Percentiles rank a stretch among this genome's conserved stretches.
Conservation (phyloP, 2,329 filamentous ascomycete genomes). For the Drechslerella dactyloides region DNA sequence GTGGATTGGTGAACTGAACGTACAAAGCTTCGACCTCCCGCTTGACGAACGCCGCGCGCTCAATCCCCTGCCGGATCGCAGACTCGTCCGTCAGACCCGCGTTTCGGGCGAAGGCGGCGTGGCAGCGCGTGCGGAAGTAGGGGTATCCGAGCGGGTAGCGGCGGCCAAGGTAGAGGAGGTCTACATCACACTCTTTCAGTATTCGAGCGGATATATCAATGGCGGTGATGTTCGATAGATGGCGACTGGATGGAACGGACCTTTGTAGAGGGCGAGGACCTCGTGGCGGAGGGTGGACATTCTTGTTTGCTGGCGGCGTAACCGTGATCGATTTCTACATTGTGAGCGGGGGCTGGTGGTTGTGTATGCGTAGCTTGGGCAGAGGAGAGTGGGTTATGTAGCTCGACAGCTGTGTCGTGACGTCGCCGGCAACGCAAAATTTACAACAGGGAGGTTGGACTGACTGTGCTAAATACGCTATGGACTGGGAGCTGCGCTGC, state of each 20-base stretch:
- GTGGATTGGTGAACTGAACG: neutral
- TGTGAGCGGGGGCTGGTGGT: neutral
- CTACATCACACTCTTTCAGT: slow-evolving; percentile 6
- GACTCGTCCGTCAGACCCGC: slow-evolving; percentile 24
- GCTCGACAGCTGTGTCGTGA: too few relatives aligned
- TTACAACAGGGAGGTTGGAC: too few relatives aligned
- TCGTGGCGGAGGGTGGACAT: slow-evolving; percentile 37
- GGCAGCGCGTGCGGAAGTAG: slow-evolving; percentile 47
- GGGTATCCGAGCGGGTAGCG: slow-evolving; percentile 37
- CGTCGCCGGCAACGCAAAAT: slow-evolving; percentile 4
- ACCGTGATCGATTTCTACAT: slow-evolving; percentile 15
- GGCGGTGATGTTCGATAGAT: neutral
- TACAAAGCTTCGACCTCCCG: slow-evolving; percentile 47
- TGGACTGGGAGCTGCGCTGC: too few relatives aligned
- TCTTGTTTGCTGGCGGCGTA: too few relatives aligned
- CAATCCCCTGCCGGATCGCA: slow-evolving; percentile 21
- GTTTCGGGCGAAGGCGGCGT: slow-evolving; percentile 36
- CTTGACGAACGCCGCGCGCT: slow-evolving; percentile 45
- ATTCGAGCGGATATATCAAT: neutral
- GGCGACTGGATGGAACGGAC: slow-evolving; percentile 3
- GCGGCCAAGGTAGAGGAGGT: slow-evolving; percentile 49
- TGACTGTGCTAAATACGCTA: too few relatives aligned
- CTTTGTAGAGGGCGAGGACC: slow-evolving; percentile 38
- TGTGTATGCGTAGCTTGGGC: neutral
- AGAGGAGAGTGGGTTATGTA: too few relatives aligned